phyloP scores from a whole-genome alignment of 2,329 filamentous ascomycete genomes.

The Gliomastix tumulicola region DNA sequence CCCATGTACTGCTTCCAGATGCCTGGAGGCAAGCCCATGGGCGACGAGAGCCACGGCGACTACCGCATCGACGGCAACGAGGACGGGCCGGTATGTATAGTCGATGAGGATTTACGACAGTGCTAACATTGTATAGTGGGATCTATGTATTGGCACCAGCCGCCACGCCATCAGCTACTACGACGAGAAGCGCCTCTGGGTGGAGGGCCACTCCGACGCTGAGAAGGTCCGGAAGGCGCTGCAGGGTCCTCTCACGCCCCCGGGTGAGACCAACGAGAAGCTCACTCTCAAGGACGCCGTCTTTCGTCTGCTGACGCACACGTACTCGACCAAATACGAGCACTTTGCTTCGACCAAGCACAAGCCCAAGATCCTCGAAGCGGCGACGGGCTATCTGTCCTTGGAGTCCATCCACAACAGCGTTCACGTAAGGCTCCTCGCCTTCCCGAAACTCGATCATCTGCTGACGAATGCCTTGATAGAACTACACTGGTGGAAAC shows the following conservation, averaged over 20 bases:
- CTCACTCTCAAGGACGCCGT: not conserved
- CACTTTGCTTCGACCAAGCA: not conserved
- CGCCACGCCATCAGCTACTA: not conserved
- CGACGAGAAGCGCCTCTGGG: not conserved
- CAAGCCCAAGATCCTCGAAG: not conserved
- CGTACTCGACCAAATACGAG: not conserved
- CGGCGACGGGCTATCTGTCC: not conserved
- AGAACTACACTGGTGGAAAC: not conserved
- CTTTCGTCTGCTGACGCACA: not conserved
- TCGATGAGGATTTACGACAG: not conserved
- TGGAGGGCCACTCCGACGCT: not conserved
- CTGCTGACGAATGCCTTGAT: not conserved
- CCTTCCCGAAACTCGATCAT: not conserved
- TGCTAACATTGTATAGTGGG: not conserved
- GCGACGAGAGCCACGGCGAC: not conserved
- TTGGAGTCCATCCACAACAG: constrained; percentile 31
- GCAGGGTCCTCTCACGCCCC: too few relatives aligned
- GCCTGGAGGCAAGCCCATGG: not conserved
- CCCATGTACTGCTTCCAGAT: not conserved
- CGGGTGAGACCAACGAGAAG: not conserved
- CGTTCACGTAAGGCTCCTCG: constrained; percentile 16
- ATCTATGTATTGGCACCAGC: not conserved
- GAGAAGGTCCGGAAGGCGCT: not conserved
- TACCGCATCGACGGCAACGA: not conserved
- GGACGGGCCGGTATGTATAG: not conserved